Evolutionary conservation across 257 asterid species (phyloP).

Genomic region (Solanum corneliomulleri): DNA sequence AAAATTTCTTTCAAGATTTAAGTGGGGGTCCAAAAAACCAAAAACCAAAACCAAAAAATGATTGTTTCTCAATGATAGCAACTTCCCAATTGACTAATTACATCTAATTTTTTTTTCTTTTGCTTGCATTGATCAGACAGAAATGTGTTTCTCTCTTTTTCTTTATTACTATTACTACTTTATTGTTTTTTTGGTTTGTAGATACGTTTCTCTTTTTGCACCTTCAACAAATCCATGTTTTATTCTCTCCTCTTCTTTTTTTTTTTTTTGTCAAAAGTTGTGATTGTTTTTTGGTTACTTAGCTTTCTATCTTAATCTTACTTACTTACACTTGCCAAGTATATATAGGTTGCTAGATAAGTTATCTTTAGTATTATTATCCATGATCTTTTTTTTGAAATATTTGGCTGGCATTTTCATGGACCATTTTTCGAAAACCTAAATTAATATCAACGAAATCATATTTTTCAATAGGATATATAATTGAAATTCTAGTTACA

Average conservation of each 20-base stretch:
- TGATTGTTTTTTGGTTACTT: conserved; percentile 3
- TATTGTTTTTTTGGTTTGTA: background rate
- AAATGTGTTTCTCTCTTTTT: background rate
- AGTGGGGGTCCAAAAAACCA: conserved; percentile 11
- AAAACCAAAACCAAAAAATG: background rate
- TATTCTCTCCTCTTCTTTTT: background rate
- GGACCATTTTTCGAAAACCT: conserved; percentile 1
- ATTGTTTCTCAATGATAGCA: conserved; percentile 4
- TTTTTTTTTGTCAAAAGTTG: conserved; percentile 1
- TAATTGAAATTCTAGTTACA: background rate
- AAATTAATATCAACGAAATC: background rate
- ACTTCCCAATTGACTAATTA: conserved; percentile 13
- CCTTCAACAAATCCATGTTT: conserved; percentile 9
- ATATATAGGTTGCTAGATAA: background rate
- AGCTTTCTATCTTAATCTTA: conserved; percentile 3
- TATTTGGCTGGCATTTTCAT: background rate
- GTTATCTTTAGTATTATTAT: conserved; percentile 13
- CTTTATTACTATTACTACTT: background rate
- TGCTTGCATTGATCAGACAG: conserved; percentile 12
- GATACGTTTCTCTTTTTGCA: background rate
- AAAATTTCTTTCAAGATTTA: background rate
- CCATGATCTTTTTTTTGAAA: conserved; percentile 5
- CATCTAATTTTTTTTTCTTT: background rate
- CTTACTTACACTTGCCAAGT: conserved; percentile 14
- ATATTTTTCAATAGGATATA: background rate